phyloP scores from a whole-genome alignment of 2,329 filamentous ascomycete species.

The Ceratocystis destructans region DNA sequence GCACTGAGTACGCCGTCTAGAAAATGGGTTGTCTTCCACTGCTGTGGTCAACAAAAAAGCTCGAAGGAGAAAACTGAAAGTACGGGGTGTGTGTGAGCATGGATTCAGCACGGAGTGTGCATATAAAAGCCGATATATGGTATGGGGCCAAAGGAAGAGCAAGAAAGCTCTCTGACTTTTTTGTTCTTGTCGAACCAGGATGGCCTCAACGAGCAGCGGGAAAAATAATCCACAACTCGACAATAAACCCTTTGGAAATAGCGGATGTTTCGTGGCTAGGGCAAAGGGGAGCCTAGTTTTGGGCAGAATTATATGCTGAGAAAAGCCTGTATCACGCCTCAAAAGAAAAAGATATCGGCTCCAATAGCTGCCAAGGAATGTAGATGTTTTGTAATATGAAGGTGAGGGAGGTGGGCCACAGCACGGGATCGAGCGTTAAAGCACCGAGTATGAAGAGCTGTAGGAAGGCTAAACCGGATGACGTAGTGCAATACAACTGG shows the following conservation, averaged over 20 bases:
- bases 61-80: background rate
- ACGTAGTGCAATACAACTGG: background rate
- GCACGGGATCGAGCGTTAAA: background rate
- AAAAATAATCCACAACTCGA: background rate
- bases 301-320: background rate
- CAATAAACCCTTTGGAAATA: background rate
- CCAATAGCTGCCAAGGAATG: background rate
- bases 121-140: background rate
- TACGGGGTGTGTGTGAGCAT: background rate
- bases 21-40: background rate
- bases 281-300: background rate
- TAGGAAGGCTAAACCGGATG: background rate
- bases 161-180: background rate
- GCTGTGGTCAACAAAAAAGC: background rate
- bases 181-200: background rate
- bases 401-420: background rate
- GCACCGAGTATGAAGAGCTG: background rate
- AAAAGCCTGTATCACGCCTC: background rate
- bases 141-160: too few species aligned
- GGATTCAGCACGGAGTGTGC: background rate
- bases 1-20: background rate
- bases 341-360: background rate
- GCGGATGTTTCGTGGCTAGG: background rate
- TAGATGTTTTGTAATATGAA: background rate
- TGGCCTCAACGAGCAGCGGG: background rate